phyloP scores from a whole-genome alignment of 768 basidiomycete species.

The Coprinopsis sp. region DNA sequence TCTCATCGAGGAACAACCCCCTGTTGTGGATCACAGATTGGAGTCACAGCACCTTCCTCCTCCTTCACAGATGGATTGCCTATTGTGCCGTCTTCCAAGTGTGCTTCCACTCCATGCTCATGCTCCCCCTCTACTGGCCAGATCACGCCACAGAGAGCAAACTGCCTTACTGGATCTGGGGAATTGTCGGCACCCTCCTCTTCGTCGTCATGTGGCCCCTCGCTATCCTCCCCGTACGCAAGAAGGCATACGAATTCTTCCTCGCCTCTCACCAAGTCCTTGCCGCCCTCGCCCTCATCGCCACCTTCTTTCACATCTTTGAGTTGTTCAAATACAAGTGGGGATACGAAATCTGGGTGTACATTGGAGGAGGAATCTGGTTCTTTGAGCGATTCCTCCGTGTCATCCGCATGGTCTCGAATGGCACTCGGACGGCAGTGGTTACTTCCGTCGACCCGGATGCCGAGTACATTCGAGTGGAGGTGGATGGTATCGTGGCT shows the following conservation, averaged over 20 bases:
- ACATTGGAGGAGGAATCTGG: slow-evolving; percentile 9
- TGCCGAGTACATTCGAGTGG: slow-evolving; percentile 4
- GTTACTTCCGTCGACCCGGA: slow-evolving; percentile 1
- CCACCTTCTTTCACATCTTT: slow-evolving; percentile 10
- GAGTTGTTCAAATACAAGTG: slow-evolving; percentile 8
- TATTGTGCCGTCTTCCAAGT: slow-evolving; percentile 11
- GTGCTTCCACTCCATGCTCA: slow-evolving; percentile 7
- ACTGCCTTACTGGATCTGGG: slow-evolving; percentile 10
- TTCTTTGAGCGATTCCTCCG: slow-evolving; percentile 8
- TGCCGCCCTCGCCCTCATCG: slow-evolving; percentile 16
- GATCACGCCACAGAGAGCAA: slow-evolving; percentile 3
- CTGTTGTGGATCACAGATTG: slow-evolving; percentile 13
- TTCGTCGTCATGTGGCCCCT: slow-evolving; percentile 19
- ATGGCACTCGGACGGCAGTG: slow-evolving; percentile 1
- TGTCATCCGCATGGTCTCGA: slow-evolving; percentile 5
- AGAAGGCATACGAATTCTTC: slow-evolving; percentile 48
- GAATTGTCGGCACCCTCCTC: slow-evolving; percentile 9
- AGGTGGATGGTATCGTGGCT: slow-evolving; percentile 6
- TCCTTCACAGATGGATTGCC: slow-evolving; percentile 11
- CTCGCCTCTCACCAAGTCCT: slow-evolving; percentile 41
- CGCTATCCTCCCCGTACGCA: slow-evolving; percentile 47
- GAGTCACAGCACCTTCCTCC: slow-evolving; percentile 12
- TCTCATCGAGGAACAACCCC: slow-evolving; percentile 11
- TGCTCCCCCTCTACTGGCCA: slow-evolving; percentile 1
- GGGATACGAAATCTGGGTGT: slow-evolving; percentile 14